phyloP scores from a whole-genome alignment of 257 asterid species.

The Paraleonurus japonicus region DNA sequence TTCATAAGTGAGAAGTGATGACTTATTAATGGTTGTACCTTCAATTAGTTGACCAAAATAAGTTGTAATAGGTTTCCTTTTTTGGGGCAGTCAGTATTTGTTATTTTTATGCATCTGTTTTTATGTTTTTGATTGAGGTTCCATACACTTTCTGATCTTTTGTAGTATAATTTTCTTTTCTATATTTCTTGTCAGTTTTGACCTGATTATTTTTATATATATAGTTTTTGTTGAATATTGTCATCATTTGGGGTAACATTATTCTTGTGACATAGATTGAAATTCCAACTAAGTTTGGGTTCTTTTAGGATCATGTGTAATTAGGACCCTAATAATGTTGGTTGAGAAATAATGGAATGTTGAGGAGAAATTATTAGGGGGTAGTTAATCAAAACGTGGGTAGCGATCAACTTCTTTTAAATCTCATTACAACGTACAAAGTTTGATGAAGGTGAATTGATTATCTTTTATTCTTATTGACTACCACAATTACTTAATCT shows the following conservation, averaged over 20 bases:
- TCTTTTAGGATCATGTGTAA: no score
- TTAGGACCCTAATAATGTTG: no score
- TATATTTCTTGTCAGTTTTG: not conserved
- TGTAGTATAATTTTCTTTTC: not conserved
- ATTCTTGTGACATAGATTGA: conserved; percentile 44
- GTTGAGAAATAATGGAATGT: no score
- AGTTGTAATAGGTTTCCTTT: not conserved
- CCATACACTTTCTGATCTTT: not conserved
- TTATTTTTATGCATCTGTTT: not conserved
- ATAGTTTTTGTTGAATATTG: not conserved
- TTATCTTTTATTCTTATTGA: no score
- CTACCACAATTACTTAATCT: conserved; percentile 76
- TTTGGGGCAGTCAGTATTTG: not conserved
- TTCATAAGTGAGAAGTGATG: not conserved
- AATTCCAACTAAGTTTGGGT: no score
- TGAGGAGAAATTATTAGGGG: no score
- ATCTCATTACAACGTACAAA: no score
- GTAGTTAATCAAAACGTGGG: no score
- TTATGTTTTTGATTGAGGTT: not conserved
- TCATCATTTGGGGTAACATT: conserved; percentile 2
- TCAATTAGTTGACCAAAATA: not conserved
- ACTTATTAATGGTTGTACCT: not conserved
- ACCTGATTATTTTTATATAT: not conserved
- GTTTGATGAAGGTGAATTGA: no score
- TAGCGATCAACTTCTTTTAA: no score